Base-by-base conservation (phyloP, 345 rosid species). In the Hirschfeldia incana region DNA sequence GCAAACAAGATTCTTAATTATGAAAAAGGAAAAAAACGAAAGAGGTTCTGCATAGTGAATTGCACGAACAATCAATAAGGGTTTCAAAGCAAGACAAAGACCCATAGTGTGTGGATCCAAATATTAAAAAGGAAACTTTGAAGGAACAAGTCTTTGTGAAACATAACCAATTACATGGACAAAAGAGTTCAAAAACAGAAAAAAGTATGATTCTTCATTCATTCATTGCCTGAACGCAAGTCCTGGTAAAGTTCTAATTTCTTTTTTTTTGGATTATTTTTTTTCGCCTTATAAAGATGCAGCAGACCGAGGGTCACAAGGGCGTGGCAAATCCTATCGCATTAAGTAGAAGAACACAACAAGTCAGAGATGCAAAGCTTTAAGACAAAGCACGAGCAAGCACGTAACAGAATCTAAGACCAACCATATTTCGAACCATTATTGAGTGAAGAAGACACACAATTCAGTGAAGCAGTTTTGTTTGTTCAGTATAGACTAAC, bases 261-360 rank as follows among this genome's bases (percentile, higher is more conserved):
- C 21, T 37, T 37, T 37, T 37, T 7, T 9, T 61, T 6, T 44
- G 75, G 75, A 11, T 75, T 75, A 77, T 78, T 39, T 9, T 73
- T 74, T 65, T 74, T 65, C 80, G 81, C 82, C 77, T 37, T 74
- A 77, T 59, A 81, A 29, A 67, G 85, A 78, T 81, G 86, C 88
- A 85, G 87, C 87, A 79, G 71, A 68, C 44, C 55, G 53, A 44
- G 77, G 74, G 82, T 94, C 94, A 94, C 93, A 92, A 90, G n/a
- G 94, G 89, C 73, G 89, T 88, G 59, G 97, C 97, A 89, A 92
- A 27, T 83, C 96, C 97, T 89, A 91, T 85, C 55, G 65, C 85
- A 86, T 60, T 75, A 72, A 73, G 83, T 74, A 85, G 66, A 86
- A 76, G 74, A 84, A 49, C 51, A 79, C 36, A 77, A 79, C 36